Evolutionary conservation across 495 filamentous ascomycete genomes (phyloP).

Genomic region (Mycothermus thermophilus): DNA sequence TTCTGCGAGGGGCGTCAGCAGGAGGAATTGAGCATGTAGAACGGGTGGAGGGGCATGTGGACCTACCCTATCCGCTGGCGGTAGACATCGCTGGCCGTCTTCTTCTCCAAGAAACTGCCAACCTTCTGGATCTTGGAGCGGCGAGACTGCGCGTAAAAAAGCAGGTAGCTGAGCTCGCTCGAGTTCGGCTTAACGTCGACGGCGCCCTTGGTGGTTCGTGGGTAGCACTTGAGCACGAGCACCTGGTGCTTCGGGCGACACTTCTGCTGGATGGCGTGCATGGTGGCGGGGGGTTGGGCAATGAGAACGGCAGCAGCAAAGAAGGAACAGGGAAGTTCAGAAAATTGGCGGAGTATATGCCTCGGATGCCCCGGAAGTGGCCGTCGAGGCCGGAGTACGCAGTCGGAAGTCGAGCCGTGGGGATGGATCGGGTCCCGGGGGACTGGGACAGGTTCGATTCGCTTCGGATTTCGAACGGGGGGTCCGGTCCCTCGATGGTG

Average conservation of each 20-base stretch:
- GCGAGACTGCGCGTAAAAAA: slow-evolving; percentile 89
- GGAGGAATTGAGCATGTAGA: no score
- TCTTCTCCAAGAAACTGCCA: slow-evolving; percentile 78
- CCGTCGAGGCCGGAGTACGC: no score
- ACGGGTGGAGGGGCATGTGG: not conserved
- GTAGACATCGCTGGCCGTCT: slow-evolving; percentile 76
- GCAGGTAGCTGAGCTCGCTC: slow-evolving; percentile 84
- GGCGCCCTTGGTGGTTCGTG: slow-evolving; percentile 73
- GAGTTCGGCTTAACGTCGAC: slow-evolving; percentile 85
- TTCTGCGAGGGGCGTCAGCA: slow-evolving; percentile 49
- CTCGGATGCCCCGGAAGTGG: no score
- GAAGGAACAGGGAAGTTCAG: no score
- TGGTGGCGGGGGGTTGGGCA: slow-evolving; percentile 20
- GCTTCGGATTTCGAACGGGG: no score
- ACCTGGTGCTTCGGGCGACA: slow-evolving; percentile 87
- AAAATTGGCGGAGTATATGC: no score
- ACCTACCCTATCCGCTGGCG: slow-evolving; percentile 66
- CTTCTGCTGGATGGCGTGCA: slow-evolving; percentile 44
- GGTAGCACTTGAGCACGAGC: slow-evolving; percentile 85
- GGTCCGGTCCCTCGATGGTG: no score
- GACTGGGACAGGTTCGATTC: no score
- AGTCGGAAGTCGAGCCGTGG: no score
- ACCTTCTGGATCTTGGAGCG: slow-evolving; percentile 91
- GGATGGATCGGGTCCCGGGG: no score
- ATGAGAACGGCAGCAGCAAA: no score